These are phyloP conservation scores for Cinnamomum micranthum DNA, from an alignment of 164 flowering plant species.

Conservation along the genomic window DNA sequence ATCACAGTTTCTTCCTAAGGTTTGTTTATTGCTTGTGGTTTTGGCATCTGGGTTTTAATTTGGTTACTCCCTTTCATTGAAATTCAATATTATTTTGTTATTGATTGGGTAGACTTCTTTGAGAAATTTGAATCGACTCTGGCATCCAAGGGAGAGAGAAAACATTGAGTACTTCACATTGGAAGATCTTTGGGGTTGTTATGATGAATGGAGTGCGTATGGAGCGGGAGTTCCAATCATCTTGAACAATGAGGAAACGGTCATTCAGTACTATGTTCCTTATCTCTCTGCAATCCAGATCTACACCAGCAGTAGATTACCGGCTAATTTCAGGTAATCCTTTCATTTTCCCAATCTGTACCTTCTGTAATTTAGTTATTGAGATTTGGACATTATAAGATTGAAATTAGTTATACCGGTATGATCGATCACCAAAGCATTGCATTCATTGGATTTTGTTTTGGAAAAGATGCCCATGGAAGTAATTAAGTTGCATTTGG, in stretches of 20 bases:
- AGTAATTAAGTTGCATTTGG: no score
- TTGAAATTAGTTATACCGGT: neutral
- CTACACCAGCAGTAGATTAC: slow-evolving; percentile 56
- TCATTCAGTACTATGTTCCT: slow-evolving; percentile 92
- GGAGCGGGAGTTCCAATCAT: slow-evolving; percentile 80
- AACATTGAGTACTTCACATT: slow-evolving; percentile 73
- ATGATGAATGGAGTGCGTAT: slow-evolving; percentile 94
- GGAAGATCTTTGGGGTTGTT: slow-evolving; percentile 83
- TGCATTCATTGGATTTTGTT: neutral
- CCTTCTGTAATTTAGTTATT: neutral
- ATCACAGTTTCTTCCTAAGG: slow-evolving; percentile 77
- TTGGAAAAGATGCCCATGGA: no score
- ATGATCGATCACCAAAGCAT: neutral
- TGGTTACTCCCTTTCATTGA: neutral
- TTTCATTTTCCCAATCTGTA: neutral
- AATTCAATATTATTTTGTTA: neutral
- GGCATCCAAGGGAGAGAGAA: slow-evolving; percentile 92
- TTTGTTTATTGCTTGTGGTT: slow-evolving; percentile 16
- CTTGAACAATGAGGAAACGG: slow-evolving; percentile 46
- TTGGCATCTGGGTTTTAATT: neutral
- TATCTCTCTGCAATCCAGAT: slow-evolving; percentile 94
- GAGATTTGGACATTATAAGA: neutral
- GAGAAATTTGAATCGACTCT: slow-evolving; percentile 59
- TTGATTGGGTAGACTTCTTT: slow-evolving; percentile 16
- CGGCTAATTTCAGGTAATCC: slow-evolving; percentile 44